Conservation (phyloP, 2,329 filamentous ascomycete genomes). For the Arthrobotrys megalospora region DNA sequence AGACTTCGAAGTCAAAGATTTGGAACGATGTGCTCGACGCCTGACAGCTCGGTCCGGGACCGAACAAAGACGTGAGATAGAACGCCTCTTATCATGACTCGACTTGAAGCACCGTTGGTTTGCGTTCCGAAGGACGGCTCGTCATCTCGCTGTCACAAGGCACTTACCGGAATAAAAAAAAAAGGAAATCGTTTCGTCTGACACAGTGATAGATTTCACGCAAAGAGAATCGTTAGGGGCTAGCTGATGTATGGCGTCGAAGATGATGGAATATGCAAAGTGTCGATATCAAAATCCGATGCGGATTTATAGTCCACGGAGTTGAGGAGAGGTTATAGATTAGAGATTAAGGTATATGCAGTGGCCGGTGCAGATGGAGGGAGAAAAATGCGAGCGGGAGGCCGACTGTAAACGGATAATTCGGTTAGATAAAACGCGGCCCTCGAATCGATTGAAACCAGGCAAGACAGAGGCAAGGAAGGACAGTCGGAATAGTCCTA, state of each 20-base stretch:
- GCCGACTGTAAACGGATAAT: conserved; percentile 58
- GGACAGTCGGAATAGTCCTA: conserved; percentile 54
- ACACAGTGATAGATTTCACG: conserved; percentile 34
- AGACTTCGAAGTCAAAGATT: conserved; percentile 30
- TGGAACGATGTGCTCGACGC: conserved; percentile 26
- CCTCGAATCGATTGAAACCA: conserved; percentile 56
- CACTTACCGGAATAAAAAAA: conserved; percentile 44
- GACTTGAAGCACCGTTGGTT: conserved; percentile 14
- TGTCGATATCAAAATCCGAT: conserved; percentile 52
- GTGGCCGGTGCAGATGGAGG: conserved; percentile 51
- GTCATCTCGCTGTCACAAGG: conserved; percentile 35
- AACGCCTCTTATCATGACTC: conserved; percentile 53
- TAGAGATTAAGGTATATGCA: conserved; percentile 60
- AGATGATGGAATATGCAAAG: conserved; percentile 31
- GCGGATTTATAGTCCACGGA: conserved; percentile 59
- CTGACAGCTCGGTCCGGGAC: conserved; percentile 58
- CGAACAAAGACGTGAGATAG: conserved; percentile 36
- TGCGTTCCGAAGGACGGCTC: conserved; percentile 21
- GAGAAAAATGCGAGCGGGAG: conserved; percentile 55
- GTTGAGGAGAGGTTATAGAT: conserved; percentile 57
- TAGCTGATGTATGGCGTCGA: conserved; percentile 51
- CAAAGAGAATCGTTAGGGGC: conserved; percentile 55
- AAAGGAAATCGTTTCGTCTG: conserved; percentile 46
- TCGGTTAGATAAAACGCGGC: conserved; percentile 61
- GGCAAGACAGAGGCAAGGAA: conserved; percentile 50